Base-by-base conservation (phyloP, 768 basidiomycete genomes). In the Mycena galericulata region DNA sequence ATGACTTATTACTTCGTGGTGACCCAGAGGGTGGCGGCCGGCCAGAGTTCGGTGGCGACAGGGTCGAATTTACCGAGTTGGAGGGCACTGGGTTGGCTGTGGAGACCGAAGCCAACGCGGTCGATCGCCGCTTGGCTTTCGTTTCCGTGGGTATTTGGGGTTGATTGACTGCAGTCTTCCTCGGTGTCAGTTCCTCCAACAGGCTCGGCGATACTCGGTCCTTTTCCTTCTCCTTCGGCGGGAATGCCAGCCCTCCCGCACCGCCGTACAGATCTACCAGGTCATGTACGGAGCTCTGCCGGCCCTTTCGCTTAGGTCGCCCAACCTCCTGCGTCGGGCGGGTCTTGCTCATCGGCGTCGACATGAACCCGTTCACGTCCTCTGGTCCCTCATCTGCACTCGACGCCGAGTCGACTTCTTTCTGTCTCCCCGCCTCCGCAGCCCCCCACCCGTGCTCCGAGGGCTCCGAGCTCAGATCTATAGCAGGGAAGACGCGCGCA, bases 261-360 rank as follows among this genome's bases (percentile, higher is more conserved):
- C 91, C 92, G 45, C 92, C 92, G 84, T 91, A 94, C 30, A 95
- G 77, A 75, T 92, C 91, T 30, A 95, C 92, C 62, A 95, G 76
- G 74, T 95, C 91, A 73, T 96, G 93, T 26, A 95, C 93, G 15
- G 94, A 95, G 73, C 89, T 91, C 81, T 95, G 92, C 69, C 93
- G 81, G 43, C 87, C 83, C 72, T 88, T 89, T 46, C 80, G 77
- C 72, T 78, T 84, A 45, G 79, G 75, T 56, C 77, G 79, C 57
- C 78, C 72, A 20, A 63, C 67, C 34, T 72, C 71, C 66, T 74
- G 75, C 20, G 75, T 71, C 56, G 64, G 70, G 49, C 73, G 76
- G 65, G 76, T 62, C 68, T 60, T 69, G 51, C 34, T 54, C 63
- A 66, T 41, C 49, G 64, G 72, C 54, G 72, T 73, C 27, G 76